Percentiles rank a stretch among this genome's conserved stretches.
phyloP scores from a whole-genome alignment of 495 filamentous ascomycete genomes.

The Thozetella sp. region DNA sequence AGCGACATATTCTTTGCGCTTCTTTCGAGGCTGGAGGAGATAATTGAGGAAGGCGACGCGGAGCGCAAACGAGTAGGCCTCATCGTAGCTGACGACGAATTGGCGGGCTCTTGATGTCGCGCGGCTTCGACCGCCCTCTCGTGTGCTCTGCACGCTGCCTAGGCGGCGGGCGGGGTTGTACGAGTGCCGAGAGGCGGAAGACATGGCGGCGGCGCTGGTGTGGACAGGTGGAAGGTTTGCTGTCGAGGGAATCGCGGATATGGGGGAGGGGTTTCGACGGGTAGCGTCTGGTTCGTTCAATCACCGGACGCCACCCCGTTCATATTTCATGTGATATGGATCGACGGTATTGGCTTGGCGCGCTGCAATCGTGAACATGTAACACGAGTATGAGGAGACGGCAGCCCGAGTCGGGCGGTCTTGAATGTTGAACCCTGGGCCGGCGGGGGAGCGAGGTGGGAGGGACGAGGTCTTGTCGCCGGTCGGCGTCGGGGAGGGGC shows the following conservation, averaged over 20 bases:
- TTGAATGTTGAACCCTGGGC: background rate
- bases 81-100: constrained; percentile 55
- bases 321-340: background rate
- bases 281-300: background rate
- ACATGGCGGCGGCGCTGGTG: constrained; percentile 33
- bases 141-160: constrained; percentile 39
- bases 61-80: constrained; percentile 88
- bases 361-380: background rate
- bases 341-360: background rate
- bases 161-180: constrained; percentile 39
- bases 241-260: too few species aligned
- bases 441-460: background rate
- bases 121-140: constrained; percentile 32
- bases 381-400: background rate
- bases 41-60: constrained; percentile 92
- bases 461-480: background rate
- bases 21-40: constrained; percentile 86
- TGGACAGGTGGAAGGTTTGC: background rate
- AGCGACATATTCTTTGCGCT: constrained; percentile 80
- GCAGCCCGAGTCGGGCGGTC: background rate
- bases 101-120: constrained; percentile 36
- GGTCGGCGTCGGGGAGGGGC: background rate
- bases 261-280: background rate
- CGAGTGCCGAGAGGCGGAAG: constrained; percentile 36
- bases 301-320: background rate